Base-by-base conservation (phyloP, 2,329 filamentous ascomycete species). In the Colletotrichum abscissum region DNA sequence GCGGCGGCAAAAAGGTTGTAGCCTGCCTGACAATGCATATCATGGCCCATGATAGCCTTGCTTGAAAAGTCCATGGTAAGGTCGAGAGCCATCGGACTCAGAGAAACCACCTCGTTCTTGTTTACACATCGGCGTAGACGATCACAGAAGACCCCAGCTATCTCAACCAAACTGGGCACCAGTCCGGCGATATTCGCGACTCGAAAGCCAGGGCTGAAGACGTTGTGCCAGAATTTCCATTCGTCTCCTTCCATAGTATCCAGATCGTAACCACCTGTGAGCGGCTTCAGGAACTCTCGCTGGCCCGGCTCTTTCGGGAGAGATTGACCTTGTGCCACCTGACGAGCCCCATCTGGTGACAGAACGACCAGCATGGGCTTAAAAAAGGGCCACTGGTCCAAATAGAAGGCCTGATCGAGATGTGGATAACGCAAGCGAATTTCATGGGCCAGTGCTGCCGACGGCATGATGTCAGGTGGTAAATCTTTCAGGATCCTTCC, bases 11-110 rank as follows among this genome's bases (percentile, higher is more conserved):
- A 66, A 8, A 60, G 55, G 19, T 70, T 70, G 55, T 59, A 70
- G 2, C 30, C 38, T 16, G 22, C 58, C 30, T 70, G 67, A 62
- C 62, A 59, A 24, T 60, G 30, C 67, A 70, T 70, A 6, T 70
- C 38, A 24, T 70, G 55, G 30, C 66, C 54, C 67, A 63, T 66
- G 14, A 70, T 59, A 4, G 62, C 62, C 46, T 70, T 70, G 1
- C 67, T 63, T 9, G 67, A 59, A 55, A 70, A 66, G 30, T 70
- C 67, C 67, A 70, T 70, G 6, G 67, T 63, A 22, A 70, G 30
- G 22, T 59, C 59, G 1, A 70, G 62, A 3, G 67, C 62, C 7
- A 55, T 59, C 2, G 54, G 54, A 3, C 66, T 63, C 28, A 70
- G 2, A 14, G 65, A 63, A 24, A 66, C 59, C 7, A 70, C 19